Conservation (phyloP, 2,329 filamentous ascomycete genomes). For the Neofusicoccum umdonicola region DNA sequence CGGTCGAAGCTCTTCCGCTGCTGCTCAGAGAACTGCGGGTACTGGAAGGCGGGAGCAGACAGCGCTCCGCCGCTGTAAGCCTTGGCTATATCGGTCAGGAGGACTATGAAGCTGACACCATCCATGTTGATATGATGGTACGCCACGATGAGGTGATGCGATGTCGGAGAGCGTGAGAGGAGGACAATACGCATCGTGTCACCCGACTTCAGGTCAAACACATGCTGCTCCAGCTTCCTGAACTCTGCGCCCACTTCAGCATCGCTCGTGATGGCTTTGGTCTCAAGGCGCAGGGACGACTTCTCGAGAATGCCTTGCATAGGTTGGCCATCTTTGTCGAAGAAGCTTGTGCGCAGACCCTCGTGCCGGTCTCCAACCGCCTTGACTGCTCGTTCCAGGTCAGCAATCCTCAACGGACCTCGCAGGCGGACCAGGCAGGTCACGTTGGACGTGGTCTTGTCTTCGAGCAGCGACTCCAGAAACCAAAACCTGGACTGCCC, state of each 20-base stretch:
- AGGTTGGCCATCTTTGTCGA: too few relatives aligned
- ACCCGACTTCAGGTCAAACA: constrained; percentile 26
- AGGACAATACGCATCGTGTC: constrained; percentile 24
- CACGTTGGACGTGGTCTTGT: constrained; percentile 44
- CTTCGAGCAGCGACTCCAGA: constrained; percentile 31
- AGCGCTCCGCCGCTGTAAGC: constrained; percentile 17
- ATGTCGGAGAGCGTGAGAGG: constrained; percentile 17
- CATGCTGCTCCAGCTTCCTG: constrained; percentile 13
- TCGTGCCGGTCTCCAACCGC: constrained; percentile 33
- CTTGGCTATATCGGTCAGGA: constrained; percentile 26
- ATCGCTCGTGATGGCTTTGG: neutral
- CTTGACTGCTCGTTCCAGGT: constrained; percentile 36
- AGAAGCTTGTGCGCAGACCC: constrained; percentile 33
- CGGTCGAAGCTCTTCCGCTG: neutral
- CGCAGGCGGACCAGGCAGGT: constrained; percentile 31
- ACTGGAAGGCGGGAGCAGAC: neutral
- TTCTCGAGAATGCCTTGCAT: too few relatives aligned
- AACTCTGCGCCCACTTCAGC: constrained; percentile 4
- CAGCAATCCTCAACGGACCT: constrained; percentile 32
- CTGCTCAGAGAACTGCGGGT: neutral
- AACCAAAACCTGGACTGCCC: constrained; percentile 47
- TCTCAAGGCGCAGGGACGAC: neutral
- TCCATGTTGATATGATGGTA: constrained; percentile 38
- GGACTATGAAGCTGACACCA: constrained; percentile 26
- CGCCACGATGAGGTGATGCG: constrained; percentile 26